Evolutionary conservation across 352 stramenopile species (phyloP), one percentile per base, ranked within the genome.

Genomic region (Globisporangium apiculatum): DNA sequence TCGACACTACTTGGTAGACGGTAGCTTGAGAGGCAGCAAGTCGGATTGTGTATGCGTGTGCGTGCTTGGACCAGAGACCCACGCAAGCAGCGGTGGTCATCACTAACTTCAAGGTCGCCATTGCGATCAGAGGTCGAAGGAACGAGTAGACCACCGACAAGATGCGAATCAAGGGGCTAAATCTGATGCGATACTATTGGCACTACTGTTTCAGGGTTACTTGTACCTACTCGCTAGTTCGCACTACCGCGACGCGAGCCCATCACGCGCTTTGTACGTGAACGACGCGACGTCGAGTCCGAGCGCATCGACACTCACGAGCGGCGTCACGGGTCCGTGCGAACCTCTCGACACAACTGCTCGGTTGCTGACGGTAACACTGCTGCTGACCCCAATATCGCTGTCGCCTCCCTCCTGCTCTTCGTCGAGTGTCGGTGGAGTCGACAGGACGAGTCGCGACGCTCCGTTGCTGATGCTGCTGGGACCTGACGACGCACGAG

Each of bases 241-340:
- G 24, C 1, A 31, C 45, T 60, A 62, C 7, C 47, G 36, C 12
- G 60, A 66, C 37, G 40, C 41, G 24, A 60, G 37, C 18, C 60
- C 47, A 18, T 61, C 65, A 24, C 66, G 60, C 6, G 56, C 55
- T 63, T 59, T 76, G 65, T 87, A 89, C 18, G 61, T 55, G 51
- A 87, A 89, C 9, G 72, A 72, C 7, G 67, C 69, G 51, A 90
- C 65, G 55, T 86, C 74, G 24, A 90, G 58, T 5, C 80, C 78
- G 10, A 90, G 71, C 15, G 64, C 57, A 18, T 81, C 56, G 8
- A 90, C 64, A 11, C 74, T 68, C 15, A 71, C 75, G 18, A 86
- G 71, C 45, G 49, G 59, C 46, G 62, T 62, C 48, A 31, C 24
- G 24, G 24, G 24, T 31, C 24, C 24, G 24, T 31, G 24, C 24